Percentiles rank a stretch among this genome's conserved stretches.
These are phyloP conservation scores for Sungouiella thailandica DNA, from an alignment of 805 yeast species.

Conservation along the genomic window DNA sequence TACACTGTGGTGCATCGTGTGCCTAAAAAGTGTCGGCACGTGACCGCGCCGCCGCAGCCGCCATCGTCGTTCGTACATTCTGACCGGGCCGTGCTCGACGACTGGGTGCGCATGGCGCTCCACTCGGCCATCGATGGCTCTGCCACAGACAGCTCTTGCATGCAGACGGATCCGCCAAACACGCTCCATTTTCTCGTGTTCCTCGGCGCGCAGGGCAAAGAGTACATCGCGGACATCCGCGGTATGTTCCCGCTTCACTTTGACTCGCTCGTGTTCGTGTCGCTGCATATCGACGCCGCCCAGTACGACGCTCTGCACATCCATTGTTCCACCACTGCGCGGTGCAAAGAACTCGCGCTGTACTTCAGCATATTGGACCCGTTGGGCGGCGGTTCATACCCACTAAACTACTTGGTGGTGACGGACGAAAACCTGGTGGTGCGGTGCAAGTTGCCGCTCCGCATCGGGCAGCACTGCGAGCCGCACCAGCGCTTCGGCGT, in stretches of 20 bases:
- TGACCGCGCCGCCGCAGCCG: too few species aligned
- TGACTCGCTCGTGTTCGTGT: slow-evolving; percentile 11
- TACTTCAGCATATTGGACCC: slow-evolving; percentile 28
- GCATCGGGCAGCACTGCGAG: slow-evolving; percentile 11
- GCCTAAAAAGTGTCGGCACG: too few species aligned
- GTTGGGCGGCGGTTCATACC: slow-evolving; percentile 33
- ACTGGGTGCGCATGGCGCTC: not conserved
- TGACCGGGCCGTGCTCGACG: too few species aligned
- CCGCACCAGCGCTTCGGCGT: slow-evolving; percentile 21
- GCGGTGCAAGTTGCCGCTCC: slow-evolving; percentile 16
- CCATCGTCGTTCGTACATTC: too few species aligned
- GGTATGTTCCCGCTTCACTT: slow-evolving; percentile 6
- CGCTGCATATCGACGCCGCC: slow-evolving; percentile 11
- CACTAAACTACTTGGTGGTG: slow-evolving; percentile 25
- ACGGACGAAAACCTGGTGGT: slow-evolving; percentile 13
- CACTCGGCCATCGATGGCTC: not conserved
- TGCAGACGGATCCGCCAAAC: slow-evolving; percentile 2
- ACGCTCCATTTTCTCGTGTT: slow-evolving; percentile 18
- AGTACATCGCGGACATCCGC: slow-evolving; percentile 16
- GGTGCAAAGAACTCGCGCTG: slow-evolving; percentile 19
- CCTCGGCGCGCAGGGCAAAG: slow-evolving; percentile 31
- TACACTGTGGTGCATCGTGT: too few species aligned
- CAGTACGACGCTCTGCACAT: not conserved
- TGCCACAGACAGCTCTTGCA: not conserved
- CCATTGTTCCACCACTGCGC: slow-evolving; percentile 7